phyloP scores from a whole-genome alignment of 257 asterid genomes.

The Penstemon newberryi region DNA sequence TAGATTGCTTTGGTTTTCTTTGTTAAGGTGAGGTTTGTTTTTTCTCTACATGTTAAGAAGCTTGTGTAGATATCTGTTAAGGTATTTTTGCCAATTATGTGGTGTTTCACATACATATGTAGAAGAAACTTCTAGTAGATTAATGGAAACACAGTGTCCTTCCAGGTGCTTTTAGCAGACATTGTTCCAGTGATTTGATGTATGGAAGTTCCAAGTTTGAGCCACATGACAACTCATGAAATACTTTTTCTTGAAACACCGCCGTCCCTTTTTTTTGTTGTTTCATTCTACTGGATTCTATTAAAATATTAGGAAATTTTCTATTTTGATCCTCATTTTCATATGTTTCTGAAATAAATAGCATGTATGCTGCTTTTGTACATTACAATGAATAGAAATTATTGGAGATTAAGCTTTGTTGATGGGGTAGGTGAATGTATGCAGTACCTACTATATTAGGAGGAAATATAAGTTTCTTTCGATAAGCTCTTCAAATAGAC shows the following conservation, averaged over 20 bases:
- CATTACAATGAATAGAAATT: background rate
- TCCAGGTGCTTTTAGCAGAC: background rate
- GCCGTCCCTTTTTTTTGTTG: background rate
- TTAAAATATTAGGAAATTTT: background rate
- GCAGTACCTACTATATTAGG: background rate
- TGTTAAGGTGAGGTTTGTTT: background rate
- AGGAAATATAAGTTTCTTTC: constrained; percentile 1
- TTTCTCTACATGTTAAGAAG: constrained; percentile 18
- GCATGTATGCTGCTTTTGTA: constrained; percentile 15
- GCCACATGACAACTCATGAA: background rate
- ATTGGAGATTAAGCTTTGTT: background rate
- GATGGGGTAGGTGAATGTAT: background rate
- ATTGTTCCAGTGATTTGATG: constrained; percentile 1
- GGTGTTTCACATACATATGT: background rate
- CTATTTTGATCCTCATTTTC: background rate
- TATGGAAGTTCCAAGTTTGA: background rate
- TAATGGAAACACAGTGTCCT: background rate
- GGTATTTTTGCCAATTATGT: constrained; percentile 7
- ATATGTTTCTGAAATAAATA: constrained; percentile 1
- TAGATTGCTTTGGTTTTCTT: background rate
- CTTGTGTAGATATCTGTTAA: background rate
- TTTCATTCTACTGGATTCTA: constrained; percentile 15
- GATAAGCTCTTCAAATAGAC: background rate
- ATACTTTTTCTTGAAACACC: constrained; percentile 1
- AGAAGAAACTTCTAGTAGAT: no score